These are phyloP conservation scores for Apiospora arundinis DNA, from an alignment of 2,329 filamentous ascomycete genomes.

Conservation along the genomic window DNA sequence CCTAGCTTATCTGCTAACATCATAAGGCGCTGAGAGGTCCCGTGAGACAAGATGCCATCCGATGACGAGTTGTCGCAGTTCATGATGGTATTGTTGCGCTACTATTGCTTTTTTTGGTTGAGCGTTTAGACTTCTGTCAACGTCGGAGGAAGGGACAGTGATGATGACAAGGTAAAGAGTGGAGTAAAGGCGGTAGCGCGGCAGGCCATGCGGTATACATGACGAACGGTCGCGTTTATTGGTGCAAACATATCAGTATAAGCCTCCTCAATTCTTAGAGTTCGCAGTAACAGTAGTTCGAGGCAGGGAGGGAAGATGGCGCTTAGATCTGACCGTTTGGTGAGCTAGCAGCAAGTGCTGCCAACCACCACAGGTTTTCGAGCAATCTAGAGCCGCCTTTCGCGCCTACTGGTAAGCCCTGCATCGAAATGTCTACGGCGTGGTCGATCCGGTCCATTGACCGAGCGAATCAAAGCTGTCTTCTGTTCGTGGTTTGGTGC, in stretches of 20 bases:
- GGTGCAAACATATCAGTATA: not conserved
- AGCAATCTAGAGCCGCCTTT: not conserved
- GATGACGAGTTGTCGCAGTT: not conserved
- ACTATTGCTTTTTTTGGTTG: not conserved
- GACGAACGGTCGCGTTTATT: not conserved
- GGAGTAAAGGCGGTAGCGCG: not conserved
- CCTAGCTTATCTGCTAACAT: not conserved
- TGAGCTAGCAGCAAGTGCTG: not conserved
- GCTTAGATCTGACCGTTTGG: not conserved
- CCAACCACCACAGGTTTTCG: not conserved
- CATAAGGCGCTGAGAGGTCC: not conserved
- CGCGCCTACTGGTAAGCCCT: not conserved
- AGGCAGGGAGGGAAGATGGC: not conserved
- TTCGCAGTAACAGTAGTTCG: not conserved
- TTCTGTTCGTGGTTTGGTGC: not conserved
- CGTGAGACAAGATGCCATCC: not conserved
- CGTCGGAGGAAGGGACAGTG: not conserved
- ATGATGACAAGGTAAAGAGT: constrained; percentile 1
- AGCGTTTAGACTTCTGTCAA: not conserved
- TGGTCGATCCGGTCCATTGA: not conserved
- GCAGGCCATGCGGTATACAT: constrained; percentile 9
- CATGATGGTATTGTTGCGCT: not conserved
- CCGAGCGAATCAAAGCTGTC: not conserved
- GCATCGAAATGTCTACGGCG: not conserved
- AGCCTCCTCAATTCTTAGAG: not conserved